phyloP scores from a whole-genome alignment of 768 basidiomycete species.

The Mrakia frigida region DNA sequence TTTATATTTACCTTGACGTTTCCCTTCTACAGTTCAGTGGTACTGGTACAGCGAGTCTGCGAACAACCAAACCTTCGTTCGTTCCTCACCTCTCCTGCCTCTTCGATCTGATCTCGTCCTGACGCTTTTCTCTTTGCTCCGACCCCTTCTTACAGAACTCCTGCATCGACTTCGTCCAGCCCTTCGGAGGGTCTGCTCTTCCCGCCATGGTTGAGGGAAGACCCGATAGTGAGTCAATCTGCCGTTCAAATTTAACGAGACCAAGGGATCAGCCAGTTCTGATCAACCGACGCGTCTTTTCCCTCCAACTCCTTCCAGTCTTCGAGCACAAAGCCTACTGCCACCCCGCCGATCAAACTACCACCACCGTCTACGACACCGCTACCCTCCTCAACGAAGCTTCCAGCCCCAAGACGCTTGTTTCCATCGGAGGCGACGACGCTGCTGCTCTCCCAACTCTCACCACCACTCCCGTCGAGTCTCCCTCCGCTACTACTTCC shows the following conservation, averaged over 20 bases:
- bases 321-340: conserved; percentile 19
- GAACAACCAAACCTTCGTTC: conserved; percentile 16
- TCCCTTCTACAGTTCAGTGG: neutral
- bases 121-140: neutral
- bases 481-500: neutral
- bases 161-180: conserved; percentile 22
- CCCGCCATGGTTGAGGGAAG: neutral
- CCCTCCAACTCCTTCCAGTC: neutral
- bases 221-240: neutral
- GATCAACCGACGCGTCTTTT: neutral
- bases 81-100: neutral
- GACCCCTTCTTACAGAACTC: neutral
- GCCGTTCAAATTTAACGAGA: neutral
- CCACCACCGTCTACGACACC: conserved; percentile 14
- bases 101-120: neutral
- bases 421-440: neutral
- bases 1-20: too few relatives aligned
- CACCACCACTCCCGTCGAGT: neutral
- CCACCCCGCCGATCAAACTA: neutral
- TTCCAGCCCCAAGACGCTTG: conserved; percentile 4
- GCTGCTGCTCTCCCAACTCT: neutral
- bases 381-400: conserved; percentile 20
- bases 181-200: conserved; percentile 9
- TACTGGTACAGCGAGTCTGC: conserved; percentile 12
- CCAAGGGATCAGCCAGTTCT: neutral